Conservation (phyloP, 768 basidiomycete species). For the Trametes sanguinea region DNA sequence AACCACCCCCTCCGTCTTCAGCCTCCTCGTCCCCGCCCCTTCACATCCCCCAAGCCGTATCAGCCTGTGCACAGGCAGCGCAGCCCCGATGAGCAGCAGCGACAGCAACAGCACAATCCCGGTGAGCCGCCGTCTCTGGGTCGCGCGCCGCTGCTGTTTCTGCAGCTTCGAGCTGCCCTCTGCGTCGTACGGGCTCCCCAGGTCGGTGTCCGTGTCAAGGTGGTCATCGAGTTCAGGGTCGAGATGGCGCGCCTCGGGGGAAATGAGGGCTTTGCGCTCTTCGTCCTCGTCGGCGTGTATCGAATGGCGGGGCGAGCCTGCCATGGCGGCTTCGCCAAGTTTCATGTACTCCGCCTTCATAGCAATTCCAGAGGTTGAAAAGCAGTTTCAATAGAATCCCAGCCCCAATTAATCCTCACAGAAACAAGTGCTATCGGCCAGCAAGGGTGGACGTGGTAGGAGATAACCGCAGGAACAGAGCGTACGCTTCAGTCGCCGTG, state of each 20-base stretch:
- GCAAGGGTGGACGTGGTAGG: neutral
- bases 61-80: conserved; percentile 16
- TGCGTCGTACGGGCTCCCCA: conserved; percentile 10
- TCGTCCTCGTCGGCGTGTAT: conserved; percentile 13
- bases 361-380: neutral
- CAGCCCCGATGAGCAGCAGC: conserved; percentile 15
- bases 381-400: no score
- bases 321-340: neutral
- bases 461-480: neutral
- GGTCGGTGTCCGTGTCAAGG: neutral
- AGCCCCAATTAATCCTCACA: no score
- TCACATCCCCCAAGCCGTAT: neutral
- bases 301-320: neutral
- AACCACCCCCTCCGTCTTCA: conserved; percentile 43
- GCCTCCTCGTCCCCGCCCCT: neutral
- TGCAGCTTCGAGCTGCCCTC: conserved; percentile 2
- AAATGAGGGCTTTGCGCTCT: conserved; percentile 24
- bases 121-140: conserved; percentile 2
- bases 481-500: neutral
- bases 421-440: no score
- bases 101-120: conserved; percentile 21
- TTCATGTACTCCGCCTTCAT: conserved; percentile 15
- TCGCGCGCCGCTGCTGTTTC: neutral
- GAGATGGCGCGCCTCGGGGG: conserved; percentile 7
- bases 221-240: neutral